A percentile compares a stretch with the other conserved stretches of the same genome.
phyloP scores from a whole-genome alignment of 2,329 filamentous ascomycete species.

The Cladosporium phlei region DNA sequence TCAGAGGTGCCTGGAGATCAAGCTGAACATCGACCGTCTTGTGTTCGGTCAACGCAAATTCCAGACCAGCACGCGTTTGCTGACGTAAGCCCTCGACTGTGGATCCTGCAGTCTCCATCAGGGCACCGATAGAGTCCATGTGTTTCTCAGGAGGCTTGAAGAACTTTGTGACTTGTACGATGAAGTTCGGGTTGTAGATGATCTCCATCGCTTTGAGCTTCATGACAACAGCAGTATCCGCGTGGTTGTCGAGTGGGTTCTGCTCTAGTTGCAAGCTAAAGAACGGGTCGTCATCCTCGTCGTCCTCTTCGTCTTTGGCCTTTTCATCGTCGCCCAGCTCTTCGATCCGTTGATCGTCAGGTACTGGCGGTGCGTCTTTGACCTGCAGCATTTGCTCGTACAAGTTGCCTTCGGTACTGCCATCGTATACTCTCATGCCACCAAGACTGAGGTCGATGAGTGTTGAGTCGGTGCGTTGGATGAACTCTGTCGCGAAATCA shows the following conservation, averaged over 20 bases:
- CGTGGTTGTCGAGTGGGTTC: conserved; percentile 87
- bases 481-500: conserved; percentile 81
- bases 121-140: conserved; percentile 94
- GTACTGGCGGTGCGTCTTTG: conserved; percentile 70
- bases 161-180: conserved; percentile 87
- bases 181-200: conserved; percentile 92
- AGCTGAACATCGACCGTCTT: conserved; percentile 96
- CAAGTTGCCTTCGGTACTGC: conserved; percentile 83
- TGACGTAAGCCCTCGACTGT: conserved; percentile 93
- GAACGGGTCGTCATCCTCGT: conserved; percentile 66
- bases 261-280: conserved; percentile 92
- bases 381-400: conserved; percentile 95
- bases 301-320: conserved; percentile 33
- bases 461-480: conserved; percentile 87
- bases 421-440: conserved; percentile 90
- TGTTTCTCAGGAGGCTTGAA: conserved; percentile 94
- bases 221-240: conserved; percentile 82
- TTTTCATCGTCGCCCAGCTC: conserved; percentile 47
- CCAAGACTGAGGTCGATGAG: conserved; percentile 85
- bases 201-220: conserved; percentile 95
- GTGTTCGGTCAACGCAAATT: conserved; percentile 95
- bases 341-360: conserved; percentile 46
- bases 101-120: conserved; percentile 92
- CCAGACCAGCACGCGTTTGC: conserved; percentile 89
- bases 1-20: conserved; percentile 89